Percentiles rank a stretch among this genome's conserved stretches.
Evolutionary conservation across 2,329 filamentous ascomycete species (phyloP).

Genomic region (Westerdykella ornata): DNA sequence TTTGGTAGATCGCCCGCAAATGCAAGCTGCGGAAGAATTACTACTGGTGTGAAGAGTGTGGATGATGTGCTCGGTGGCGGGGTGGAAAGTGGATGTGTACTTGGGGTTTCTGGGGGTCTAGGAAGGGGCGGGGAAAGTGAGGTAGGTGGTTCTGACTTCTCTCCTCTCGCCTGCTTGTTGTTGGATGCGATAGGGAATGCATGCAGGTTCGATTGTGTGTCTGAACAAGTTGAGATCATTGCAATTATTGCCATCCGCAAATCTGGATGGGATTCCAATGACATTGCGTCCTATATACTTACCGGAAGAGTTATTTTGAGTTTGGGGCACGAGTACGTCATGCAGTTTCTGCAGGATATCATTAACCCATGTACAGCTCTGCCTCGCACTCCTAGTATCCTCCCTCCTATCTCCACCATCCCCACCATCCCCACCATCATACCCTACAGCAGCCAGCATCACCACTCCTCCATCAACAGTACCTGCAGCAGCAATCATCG

Average conservation of each 20-base stretch:
- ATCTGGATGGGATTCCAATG: too few species aligned
- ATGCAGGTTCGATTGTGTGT: neutral
- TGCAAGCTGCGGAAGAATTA: constrained; percentile 9
- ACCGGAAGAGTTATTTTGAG: neutral
- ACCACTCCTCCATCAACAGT: constrained; percentile 18
- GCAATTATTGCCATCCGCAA: too few species aligned
- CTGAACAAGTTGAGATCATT: too few species aligned
- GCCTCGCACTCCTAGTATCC: constrained; percentile 33
- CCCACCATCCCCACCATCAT: constrained; percentile 5
- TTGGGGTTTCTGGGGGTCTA: constrained; percentile 32
- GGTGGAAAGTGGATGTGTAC: constrained; percentile 30
- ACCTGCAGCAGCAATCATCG: constrained; percentile 36
- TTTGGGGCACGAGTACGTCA: neutral
- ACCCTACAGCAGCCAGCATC: neutral
- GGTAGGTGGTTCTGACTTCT: constrained; percentile 13
- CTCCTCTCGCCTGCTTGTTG: neutral
- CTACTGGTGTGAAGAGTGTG: constrained; percentile 23
- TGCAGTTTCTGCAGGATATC: neutral
- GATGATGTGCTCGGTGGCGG: constrained; percentile 37
- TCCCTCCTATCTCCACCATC: constrained; percentile 30
- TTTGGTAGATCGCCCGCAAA: too few species aligned
- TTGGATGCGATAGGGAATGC: neutral
- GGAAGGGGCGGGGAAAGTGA: constrained; percentile 17
- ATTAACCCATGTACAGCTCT: constrained; percentile 21
- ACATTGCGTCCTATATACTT: too few species aligned